These are phyloP conservation scores for Ogataea parapolymorpha DNA, from an alignment of 805 yeast genomes.

Conservation along the genomic window DNA sequence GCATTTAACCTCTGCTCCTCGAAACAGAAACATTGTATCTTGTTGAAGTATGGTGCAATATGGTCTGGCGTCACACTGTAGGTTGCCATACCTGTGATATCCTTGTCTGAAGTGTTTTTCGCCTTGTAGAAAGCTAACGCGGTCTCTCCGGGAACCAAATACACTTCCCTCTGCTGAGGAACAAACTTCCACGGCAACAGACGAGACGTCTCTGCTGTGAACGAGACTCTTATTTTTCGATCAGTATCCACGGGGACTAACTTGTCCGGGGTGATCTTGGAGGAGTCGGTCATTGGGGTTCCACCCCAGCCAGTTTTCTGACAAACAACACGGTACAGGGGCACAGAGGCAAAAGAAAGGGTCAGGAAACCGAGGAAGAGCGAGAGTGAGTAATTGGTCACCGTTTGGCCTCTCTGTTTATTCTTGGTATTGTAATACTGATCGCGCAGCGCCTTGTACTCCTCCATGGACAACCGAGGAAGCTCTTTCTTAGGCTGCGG, in stretches of 20 bases:
- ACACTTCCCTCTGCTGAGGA: conserved; percentile 92
- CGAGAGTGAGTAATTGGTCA: conserved; percentile 65
- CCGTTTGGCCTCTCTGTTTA: conserved; percentile 44
- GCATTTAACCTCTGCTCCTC: conserved; percentile 93
- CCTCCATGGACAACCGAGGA: conserved; percentile 33
- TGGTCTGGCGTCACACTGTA: conserved; percentile 95
- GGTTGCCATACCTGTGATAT: conserved; percentile 97
- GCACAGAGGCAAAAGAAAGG: conserved; percentile 86
- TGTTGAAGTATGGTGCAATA: conserved; percentile 93
- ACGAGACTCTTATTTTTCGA: conserved; percentile 75
- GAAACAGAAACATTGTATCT: conserved; percentile 96
- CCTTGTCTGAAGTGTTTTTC: conserved; percentile 77
- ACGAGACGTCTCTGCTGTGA: conserved; percentile 89
- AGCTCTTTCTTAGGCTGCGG: conserved; percentile 16
- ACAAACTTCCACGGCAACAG: conserved; percentile 91
- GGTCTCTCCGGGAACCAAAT: conserved; percentile 94
- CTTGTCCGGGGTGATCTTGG: conserved; percentile 81
- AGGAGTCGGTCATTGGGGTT: conserved; percentile 81
- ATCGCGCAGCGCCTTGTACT: conserved; percentile 27
- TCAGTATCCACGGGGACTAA: conserved; percentile 84
- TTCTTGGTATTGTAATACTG: conserved; percentile 27
- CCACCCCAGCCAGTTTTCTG: conserved; percentile 97
- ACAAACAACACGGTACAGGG: conserved; percentile 86
- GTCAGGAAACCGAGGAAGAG: conserved; percentile 69
- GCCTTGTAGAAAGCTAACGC: conserved; percentile 96